Evolutionary conservation across 148 eudicot genomes (phyloP).

Genomic region (Camellia granthamiana): DNA sequence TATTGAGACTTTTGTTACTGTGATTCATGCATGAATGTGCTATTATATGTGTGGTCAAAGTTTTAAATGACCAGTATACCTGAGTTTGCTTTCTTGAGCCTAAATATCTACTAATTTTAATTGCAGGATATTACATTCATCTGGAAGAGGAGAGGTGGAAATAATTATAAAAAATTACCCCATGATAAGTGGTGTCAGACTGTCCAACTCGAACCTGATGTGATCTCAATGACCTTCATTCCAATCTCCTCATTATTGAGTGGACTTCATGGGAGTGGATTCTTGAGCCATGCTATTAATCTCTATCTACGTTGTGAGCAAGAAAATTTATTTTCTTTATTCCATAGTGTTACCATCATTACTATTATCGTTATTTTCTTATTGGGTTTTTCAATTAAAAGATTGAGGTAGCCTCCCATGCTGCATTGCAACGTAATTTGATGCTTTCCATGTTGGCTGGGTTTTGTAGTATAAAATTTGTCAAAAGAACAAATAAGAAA

Average conservation of each 20-base stretch:
- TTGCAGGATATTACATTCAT: slow-evolving; percentile 47
- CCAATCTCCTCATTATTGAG: slow-evolving; percentile 51
- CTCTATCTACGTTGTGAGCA: slow-evolving; percentile 47
- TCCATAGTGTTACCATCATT: not conserved
- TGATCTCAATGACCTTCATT: slow-evolving; percentile 48
- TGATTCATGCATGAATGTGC: not conserved
- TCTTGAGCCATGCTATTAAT: slow-evolving; percentile 46
- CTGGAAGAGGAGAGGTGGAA: slow-evolving; percentile 58
- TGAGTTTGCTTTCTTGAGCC: not conserved
- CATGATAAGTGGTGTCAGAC: slow-evolving; percentile 50
- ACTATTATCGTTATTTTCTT: not conserved
- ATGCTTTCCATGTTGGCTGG: too few species aligned
- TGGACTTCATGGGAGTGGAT: slow-evolving; percentile 50
- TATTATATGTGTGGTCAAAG: not conserved
- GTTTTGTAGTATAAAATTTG: too few species aligned
- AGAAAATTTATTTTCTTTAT: not conserved
- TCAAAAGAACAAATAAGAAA: too few species aligned
- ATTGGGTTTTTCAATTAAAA: not conserved
- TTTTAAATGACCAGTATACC: not conserved
- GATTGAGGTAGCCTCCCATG: not conserved
- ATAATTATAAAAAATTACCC: slow-evolving; percentile 26
- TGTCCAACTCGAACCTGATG: slow-evolving; percentile 52
- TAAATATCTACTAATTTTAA: not conserved
- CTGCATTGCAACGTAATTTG: not conserved
- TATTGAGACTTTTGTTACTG: not conserved